Conservation (phyloP, 2,329 filamentous ascomycete genomes). For the Diaporthe citriasiana region DNA sequence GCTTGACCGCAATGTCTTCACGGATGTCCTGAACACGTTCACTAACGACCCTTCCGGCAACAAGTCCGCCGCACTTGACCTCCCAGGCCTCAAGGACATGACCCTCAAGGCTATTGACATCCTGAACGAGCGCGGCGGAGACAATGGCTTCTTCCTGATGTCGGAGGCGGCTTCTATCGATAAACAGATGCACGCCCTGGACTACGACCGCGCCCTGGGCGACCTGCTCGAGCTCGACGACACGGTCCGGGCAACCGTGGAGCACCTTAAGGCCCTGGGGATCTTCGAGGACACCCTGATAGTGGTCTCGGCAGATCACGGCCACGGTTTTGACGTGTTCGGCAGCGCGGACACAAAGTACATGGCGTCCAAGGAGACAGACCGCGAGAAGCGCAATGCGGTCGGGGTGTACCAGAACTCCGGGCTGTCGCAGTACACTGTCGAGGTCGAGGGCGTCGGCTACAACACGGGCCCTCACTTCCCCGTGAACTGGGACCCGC, state of each 20-base stretch:
- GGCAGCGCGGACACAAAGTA: slow-evolving; percentile 87
- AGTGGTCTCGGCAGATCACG: slow-evolving; percentile 88
- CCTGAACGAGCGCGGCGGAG: slow-evolving; percentile 74
- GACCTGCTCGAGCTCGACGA: slow-evolving; percentile 90
- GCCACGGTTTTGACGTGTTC: slow-evolving; percentile 88
- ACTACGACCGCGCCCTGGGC: slow-evolving; percentile 88
- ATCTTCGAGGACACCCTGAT: slow-evolving; percentile 83
- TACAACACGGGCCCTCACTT: slow-evolving; percentile 84
- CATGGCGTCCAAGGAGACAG: slow-evolving; percentile 72
- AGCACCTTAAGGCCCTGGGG: slow-evolving; percentile 75
- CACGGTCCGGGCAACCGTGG: slow-evolving; percentile 81
- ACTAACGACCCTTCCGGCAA: slow-evolving; percentile 79
- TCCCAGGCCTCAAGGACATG: slow-evolving; percentile 91
- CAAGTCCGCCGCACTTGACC: slow-evolving; percentile 74
- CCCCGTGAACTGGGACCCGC: slow-evolving; percentile 86
- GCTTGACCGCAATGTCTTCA: slow-evolving; percentile 88
- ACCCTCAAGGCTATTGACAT: slow-evolving; percentile 88
- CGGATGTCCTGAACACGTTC: slow-evolving; percentile 74
- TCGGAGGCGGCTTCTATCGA: slow-evolving; percentile 87
- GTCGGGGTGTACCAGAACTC: slow-evolving; percentile 81
- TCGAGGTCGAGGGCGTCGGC: slow-evolving; percentile 68
- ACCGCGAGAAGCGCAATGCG: slow-evolving; percentile 81
- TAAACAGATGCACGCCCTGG: slow-evolving; percentile 89
- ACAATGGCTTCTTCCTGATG: slow-evolving; percentile 90
- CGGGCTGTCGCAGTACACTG: slow-evolving; percentile 81